Base-by-base conservation (phyloP, 1,139 yeast species). In the Meyerozyma carpophila region DNA sequence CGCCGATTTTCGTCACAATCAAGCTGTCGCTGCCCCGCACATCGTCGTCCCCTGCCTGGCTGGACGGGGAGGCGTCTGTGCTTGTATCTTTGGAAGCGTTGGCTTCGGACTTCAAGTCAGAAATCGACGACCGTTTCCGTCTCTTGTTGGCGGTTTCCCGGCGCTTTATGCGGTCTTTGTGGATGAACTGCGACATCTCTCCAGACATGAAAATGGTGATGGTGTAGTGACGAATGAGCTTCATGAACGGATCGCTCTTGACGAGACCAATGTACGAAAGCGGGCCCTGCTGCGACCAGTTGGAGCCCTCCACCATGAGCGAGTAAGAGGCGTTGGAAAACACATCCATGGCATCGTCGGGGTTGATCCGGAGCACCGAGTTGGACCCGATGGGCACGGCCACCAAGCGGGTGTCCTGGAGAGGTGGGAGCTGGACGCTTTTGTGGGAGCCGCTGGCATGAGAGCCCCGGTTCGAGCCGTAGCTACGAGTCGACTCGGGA, bases 211-310 rank as follows among this genome's bases (percentile, higher is more conserved):
- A 61, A 9, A 72, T 54, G 24, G 61, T 56, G 6, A 69, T 57
- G 3, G 70, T 66, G 52, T 63, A 72, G 40, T 64, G 62, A 32
- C 78, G 57, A 37, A 72, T 57, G 37, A 70, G 60, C 42, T 66
- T 66, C 32, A 70, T 62, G 48, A 66, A 73, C 6, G 72, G 68
- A 48, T 73, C 78, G 46, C 69, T 59, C 46, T 72, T 73, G 4
- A 73, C 66, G 37, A 72, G 54, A 1, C 77, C 77, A 38, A 70
- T 61, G 45, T 69, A 72, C 2, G 75, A 67, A 25, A 72, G 49
- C n/a, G 63, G 58, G 1, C 78, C 78, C 43, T 70, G 75, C 38
- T 62, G 66, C 47, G 70, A 75, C 65, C 74, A 63, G 36, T 52
- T 51, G 1, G 64, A 60, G 2, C 77, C 77, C 42, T 71, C 76